A percentile compares a stretch with the other conserved stretches of the same genome.
These are phyloP conservation scores for Hypoxylon rubiginosum DNA, from an alignment of 2,329 filamentous ascomycete species.

Conservation along the genomic window DNA sequence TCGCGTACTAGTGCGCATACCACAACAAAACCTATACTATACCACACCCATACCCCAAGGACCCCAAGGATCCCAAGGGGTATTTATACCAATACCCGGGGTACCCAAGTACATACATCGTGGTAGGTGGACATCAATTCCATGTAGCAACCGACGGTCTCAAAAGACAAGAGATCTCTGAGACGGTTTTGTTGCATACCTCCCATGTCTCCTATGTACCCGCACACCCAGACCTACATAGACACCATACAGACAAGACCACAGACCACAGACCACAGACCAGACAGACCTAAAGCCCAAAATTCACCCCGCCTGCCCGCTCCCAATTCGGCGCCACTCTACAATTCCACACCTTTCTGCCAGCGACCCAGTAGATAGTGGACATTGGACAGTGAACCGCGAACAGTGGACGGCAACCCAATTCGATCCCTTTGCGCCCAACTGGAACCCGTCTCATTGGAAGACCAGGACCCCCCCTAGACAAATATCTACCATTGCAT, in stretches of 20 bases:
- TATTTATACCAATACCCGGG: not conserved
- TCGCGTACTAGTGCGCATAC: slow-evolving; percentile 3
- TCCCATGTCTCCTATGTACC: slow-evolving; percentile 1
- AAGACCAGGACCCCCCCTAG: slow-evolving; percentile 44
- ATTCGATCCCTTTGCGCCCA: slow-evolving; percentile 51
- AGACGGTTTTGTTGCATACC: slow-evolving; percentile 34
- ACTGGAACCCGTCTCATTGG: slow-evolving; percentile 43
- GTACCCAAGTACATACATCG: slow-evolving; percentile 7
- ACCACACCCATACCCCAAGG: not conserved
- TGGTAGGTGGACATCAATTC: not conserved
- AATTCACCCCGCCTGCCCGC: slow-evolving; percentile 32
- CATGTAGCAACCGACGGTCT: not conserved
- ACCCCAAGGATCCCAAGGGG: not conserved
- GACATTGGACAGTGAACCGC: not conserved
- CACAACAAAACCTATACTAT: not conserved
- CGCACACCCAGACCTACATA: not conserved
- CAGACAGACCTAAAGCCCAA: not conserved
- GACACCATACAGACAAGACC: not conserved
- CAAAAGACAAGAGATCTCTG: not conserved
- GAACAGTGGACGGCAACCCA: slow-evolving; percentile 45
- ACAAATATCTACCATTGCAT: slow-evolving; percentile 27
- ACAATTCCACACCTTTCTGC: slow-evolving; percentile 41
- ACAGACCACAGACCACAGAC: not conserved
- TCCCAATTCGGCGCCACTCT: slow-evolving; percentile 36
- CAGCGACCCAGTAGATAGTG: slow-evolving; percentile 14